A percentile compares a stretch with the other conserved stretches of the same genome.
Evolutionary conservation across 2,329 filamentous ascomycete species (phyloP).

Genomic region (Botryotinia narcissicola): DNA sequence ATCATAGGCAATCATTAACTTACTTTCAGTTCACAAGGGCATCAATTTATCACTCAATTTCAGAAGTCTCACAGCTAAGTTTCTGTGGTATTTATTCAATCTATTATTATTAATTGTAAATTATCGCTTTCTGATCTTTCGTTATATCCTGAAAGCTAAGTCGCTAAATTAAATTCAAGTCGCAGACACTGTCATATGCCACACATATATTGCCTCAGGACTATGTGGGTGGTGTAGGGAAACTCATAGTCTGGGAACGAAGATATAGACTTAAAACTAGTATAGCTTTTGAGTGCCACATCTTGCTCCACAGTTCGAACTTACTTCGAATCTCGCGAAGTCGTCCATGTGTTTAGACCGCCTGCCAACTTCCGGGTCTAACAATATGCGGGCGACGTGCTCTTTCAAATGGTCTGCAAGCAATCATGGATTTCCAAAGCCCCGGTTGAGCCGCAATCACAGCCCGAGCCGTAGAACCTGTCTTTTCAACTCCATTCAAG

Average conservation of each 20-base stretch:
- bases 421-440: constrained; percentile 4
- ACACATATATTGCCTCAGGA: too few species aligned
- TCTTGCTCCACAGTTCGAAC: neutral
- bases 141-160: neutral
- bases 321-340: neutral
- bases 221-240: too few species aligned
- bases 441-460: constrained; percentile 1
- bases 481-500: neutral
- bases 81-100: neutral
- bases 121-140: neutral
- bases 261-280: neutral
- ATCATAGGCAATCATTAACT: too few species aligned
- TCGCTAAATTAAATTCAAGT: neutral
- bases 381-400: neutral
- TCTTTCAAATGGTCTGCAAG: constrained; percentile 8
- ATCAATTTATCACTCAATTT: neutral
- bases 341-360: neutral
- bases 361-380: constrained; percentile 1
- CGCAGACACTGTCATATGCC: neutral
- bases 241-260: neutral
- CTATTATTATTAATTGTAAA: neutral
- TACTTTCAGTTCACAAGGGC: neutral
- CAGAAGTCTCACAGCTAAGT: neutral
- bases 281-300: neutral
- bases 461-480: neutral